Conservation (phyloP, 2,329 filamentous ascomycete genomes). For the Microascus cirrosus region DNA sequence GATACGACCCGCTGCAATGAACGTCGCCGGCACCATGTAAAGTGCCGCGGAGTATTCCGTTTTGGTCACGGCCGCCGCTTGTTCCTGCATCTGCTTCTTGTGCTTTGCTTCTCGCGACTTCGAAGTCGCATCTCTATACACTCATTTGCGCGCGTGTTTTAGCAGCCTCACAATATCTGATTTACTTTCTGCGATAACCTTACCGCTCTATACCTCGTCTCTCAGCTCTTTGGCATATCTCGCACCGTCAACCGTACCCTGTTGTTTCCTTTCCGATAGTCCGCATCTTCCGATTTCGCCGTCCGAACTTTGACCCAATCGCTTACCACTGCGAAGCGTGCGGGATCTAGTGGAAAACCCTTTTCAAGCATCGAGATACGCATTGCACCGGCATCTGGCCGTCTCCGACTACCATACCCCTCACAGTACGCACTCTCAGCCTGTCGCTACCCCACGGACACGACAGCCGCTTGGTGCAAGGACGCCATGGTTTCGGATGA, state of each 20-base stretch:
- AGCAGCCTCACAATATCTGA: neutral
- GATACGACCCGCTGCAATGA: neutral
- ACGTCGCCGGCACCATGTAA: constrained; percentile 1
- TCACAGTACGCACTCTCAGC: neutral
- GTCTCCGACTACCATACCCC: neutral
- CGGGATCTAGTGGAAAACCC: too few relatives aligned
- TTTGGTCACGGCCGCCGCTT: neutral
- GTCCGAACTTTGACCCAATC: neutral
- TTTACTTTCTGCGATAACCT: neutral
- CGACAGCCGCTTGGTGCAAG: neutral
- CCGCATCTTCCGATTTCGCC: neutral
- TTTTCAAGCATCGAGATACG: neutral
- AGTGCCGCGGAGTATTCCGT: neutral
- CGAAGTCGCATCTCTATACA: neutral
- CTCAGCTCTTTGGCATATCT: neutral
- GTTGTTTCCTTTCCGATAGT: neutral
- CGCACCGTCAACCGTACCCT: neutral
- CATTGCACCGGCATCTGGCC: neutral
- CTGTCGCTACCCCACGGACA: neutral
- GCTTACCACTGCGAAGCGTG: neutral
- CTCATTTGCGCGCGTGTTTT: neutral
- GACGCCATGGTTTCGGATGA: constrained; percentile 79
- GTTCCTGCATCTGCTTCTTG: neutral
- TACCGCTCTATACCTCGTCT: neutral
- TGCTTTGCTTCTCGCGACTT: neutral